Evolutionary conservation across 176 grass and related monocot genomes (phyloP), one percentile per base, ranked within the genome.

Genomic region (Ensete ventricosum): DNA sequence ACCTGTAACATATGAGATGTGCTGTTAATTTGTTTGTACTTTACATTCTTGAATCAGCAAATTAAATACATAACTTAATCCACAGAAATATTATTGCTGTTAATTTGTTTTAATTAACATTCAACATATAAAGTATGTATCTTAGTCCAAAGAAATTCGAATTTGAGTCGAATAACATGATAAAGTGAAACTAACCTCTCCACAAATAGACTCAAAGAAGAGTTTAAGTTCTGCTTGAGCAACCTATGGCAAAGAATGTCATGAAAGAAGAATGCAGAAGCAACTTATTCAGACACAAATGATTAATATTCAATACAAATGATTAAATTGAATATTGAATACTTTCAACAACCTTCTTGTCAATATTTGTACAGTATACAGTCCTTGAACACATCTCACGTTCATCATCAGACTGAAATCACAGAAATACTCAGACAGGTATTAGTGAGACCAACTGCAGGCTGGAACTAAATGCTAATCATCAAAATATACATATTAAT

Each of bases 291-390:
- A 81, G 64, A 78, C 21, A 81, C 21, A 71, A 69, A 82, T 53
- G 58, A 58, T 60, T 54, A 53, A 12, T 29, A 29, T 29, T 29
- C 2, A 29, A 29, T 29, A 29, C 29, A 29, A 29, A 29, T 43
- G 34, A 43, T 43, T 43, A 43, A 71, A 59, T 50, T 65, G 50
- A 65, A 54, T 83, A 64, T 76, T 43, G 52, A 75, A 68, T 71
- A 1, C 68, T 50, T 50, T 73, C 75, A 60, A 17, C 76, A 63
- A 99, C 95, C 95, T 99, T 99, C 87, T 94, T 99, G 84, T 99
- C 95, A 82, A 99, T 94, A 79, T 99, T 99, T 84, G 95, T 93
- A 84, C 95, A 99, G 76, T 99, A 99, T 73, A 99, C 90, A 78
- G 91, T 94, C 86, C 88, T 99, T 72, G 95, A 91, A 80, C 95